phyloP scores from a whole-genome alignment of 2,329 filamentous ascomycete genomes.

The Xylariales sp. region DNA sequence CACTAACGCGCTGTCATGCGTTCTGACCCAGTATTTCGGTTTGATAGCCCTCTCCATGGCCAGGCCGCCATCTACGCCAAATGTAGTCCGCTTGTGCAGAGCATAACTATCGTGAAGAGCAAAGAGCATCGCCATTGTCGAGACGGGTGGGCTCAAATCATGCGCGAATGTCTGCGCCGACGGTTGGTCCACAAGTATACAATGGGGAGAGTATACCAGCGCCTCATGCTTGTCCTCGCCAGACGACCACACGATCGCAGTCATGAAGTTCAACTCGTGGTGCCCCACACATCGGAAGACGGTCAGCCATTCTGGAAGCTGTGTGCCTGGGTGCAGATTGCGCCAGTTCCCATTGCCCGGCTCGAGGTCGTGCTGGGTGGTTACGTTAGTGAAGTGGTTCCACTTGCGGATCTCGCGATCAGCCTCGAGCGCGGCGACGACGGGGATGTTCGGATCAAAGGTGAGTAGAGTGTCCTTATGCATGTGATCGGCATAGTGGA shows the following conservation, averaged over 20 bases:
- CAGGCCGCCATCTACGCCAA: slow-evolving; percentile 8
- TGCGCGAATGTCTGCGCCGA: slow-evolving; percentile 8
- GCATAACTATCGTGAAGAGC: slow-evolving; percentile 12
- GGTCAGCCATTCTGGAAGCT: slow-evolving; percentile 12
- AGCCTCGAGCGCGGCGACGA: slow-evolving; percentile 10
- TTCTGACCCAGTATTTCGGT: slow-evolving; percentile 12
- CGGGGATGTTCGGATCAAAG: slow-evolving; percentile 12
- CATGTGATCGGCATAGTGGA: slow-evolving; percentile 11
- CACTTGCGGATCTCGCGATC: slow-evolving; percentile 6
- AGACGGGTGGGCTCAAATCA: not conserved
- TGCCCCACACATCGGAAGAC: slow-evolving; percentile 8
- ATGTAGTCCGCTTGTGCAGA: not conserved
- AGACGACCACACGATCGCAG: slow-evolving; percentile 10
- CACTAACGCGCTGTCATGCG: slow-evolving; percentile 2
- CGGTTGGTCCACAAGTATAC: slow-evolving; percentile 2
- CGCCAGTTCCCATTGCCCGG: slow-evolving; percentile 4
- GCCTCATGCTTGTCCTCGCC: slow-evolving; percentile 8
- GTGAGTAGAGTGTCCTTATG: slow-evolving; percentile 11
- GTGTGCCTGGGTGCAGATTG: slow-evolving; percentile 8
- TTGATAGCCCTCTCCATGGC: slow-evolving; percentile 7
- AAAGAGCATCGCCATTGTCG: slow-evolving; percentile 12
- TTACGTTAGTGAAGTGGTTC: slow-evolving; percentile 12
- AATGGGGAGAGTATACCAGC: slow-evolving; percentile 13
- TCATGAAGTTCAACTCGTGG: slow-evolving; percentile 2
- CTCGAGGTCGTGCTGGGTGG: not conserved